A percentile compares a stretch with the other conserved stretches of the same genome.
Evolutionary conservation across 306 rosid species (phyloP).

Genomic region (Vigna trinervia): DNA sequence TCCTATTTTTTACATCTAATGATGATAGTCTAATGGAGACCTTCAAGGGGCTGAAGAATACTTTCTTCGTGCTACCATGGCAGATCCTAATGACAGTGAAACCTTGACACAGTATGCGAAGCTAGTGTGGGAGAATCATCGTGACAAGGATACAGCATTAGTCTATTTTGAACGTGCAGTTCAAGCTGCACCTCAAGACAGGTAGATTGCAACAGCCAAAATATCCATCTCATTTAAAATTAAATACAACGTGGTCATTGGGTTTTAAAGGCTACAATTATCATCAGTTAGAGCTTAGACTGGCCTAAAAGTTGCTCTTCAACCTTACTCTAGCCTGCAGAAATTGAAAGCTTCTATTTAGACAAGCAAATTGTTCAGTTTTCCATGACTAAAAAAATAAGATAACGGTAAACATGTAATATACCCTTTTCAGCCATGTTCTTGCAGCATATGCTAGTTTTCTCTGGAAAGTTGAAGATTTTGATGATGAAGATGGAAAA

Average conservation of each 20-base stretch:
- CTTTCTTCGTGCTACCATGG: slow-evolving; percentile 65
- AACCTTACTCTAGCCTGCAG: slow-evolving; percentile 23
- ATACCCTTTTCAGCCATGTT: slow-evolving; percentile 64
- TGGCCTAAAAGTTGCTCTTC: slow-evolving; percentile 13
- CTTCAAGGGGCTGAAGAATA: slow-evolving; percentile 79
- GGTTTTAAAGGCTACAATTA: neutral
- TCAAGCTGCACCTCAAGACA: slow-evolving; percentile 65
- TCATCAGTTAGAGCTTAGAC: slow-evolving; percentile 26
- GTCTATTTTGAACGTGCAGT: slow-evolving; percentile 76
- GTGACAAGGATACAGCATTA: slow-evolving; percentile 69
- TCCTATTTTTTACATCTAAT: slow-evolving; percentile 26
- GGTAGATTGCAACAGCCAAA: slow-evolving; percentile 66
- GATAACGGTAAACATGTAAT: slow-evolving; percentile 32
- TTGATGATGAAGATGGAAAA: slow-evolving; percentile 48
- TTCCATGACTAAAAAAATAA: slow-evolving; percentile 20
- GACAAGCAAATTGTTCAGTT: slow-evolving; percentile 22
- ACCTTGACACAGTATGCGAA: slow-evolving; percentile 67
- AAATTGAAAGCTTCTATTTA: slow-evolving; percentile 23
- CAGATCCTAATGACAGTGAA: slow-evolving; percentile 80
- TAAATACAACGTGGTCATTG: neutral
- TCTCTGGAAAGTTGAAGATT: slow-evolving; percentile 77
- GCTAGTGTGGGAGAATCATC: slow-evolving; percentile 74
- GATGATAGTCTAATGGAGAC: slow-evolving; percentile 76
- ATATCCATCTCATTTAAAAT: neutral
- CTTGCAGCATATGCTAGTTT: slow-evolving; percentile 86